Conservation (phyloP, 208 protist species). For the Trypanosoma theileri region DNA sequence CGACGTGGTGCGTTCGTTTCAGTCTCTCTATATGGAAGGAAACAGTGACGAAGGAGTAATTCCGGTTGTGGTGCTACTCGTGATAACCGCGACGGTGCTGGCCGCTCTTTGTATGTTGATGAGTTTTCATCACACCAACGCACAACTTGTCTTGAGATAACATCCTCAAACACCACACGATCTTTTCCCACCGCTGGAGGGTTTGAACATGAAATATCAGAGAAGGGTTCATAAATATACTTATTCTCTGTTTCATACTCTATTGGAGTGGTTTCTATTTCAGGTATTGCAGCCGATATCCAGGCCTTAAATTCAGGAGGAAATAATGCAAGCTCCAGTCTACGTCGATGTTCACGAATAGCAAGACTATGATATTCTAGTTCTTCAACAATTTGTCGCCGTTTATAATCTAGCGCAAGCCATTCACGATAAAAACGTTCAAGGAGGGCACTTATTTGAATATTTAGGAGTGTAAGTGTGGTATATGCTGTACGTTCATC, state of each 20-base stretch:
- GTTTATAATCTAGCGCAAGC: slow-evolving; percentile 12
- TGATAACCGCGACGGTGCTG: slow-evolving; percentile 13
- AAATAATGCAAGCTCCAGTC: slow-evolving; percentile 16
- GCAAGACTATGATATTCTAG: slow-evolving; percentile 14
- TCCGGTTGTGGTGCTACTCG: slow-evolving; percentile 14
- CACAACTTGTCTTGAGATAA: slow-evolving; percentile 17
- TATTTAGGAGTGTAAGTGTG: slow-evolving; percentile 9
- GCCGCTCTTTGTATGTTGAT: background rate
- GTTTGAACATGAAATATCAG: slow-evolving; percentile 6
- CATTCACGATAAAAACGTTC: slow-evolving; percentile 27
- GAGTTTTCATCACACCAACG: background rate
- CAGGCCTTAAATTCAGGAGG: slow-evolving; percentile 21
- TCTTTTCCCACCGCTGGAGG: background rate
- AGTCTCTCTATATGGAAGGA: slow-evolving; percentile 10
- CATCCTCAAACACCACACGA: slow-evolving; percentile 12
- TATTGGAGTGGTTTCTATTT: background rate
- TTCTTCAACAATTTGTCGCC: slow-evolving; percentile 6
- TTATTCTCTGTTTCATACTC: background rate
- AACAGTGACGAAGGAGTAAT: slow-evolving; percentile 5
- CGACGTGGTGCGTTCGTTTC: slow-evolving; percentile 1
- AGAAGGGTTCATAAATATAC: slow-evolving; percentile 13
- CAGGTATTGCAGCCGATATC: background rate
- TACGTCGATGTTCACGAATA: slow-evolving; percentile 13
- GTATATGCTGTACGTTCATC: slow-evolving; percentile 22
- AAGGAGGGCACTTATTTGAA: slow-evolving; percentile 16